Evolutionary conservation across 257 asterid genomes (phyloP).

Genomic region (Echites panduratus): DNA sequence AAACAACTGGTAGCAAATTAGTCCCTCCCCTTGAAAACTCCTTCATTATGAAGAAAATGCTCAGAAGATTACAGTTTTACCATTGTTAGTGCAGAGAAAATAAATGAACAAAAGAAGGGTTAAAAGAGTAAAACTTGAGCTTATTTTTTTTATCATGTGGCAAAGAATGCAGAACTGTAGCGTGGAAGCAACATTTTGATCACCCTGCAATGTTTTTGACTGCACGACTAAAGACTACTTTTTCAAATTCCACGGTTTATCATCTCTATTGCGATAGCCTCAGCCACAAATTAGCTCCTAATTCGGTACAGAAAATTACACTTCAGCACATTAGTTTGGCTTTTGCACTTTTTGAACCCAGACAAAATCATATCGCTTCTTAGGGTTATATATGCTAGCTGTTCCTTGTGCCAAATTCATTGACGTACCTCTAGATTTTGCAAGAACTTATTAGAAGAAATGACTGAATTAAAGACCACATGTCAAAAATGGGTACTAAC

Average conservation of each 20-base stretch:
- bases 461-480: too few species aligned
- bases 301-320: neutral
- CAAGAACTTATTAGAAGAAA: too few species aligned
- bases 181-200: neutral
- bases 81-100: too few species aligned
- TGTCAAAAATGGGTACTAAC: too few species aligned
- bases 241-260: too few species aligned
- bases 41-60: neutral
- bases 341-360: neutral
- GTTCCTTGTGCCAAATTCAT: neutral
- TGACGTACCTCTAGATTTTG: too few species aligned
- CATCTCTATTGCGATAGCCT: neutral
- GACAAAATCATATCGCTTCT: neutral
- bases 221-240: too few species aligned
- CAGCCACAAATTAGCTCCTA: neutral
- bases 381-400: neutral
- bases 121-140: too few species aligned
- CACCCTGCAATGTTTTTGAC: neutral
- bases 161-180: too few species aligned
- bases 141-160: neutral
- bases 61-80: neutral
- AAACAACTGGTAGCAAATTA: neutral
- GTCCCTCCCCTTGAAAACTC: neutral
- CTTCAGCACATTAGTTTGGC: neutral
- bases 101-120: too few species aligned